Evolutionary conservation across 2,329 filamentous ascomycete species (phyloP).

Genomic region (Leptosphaerulina australis): DNA sequence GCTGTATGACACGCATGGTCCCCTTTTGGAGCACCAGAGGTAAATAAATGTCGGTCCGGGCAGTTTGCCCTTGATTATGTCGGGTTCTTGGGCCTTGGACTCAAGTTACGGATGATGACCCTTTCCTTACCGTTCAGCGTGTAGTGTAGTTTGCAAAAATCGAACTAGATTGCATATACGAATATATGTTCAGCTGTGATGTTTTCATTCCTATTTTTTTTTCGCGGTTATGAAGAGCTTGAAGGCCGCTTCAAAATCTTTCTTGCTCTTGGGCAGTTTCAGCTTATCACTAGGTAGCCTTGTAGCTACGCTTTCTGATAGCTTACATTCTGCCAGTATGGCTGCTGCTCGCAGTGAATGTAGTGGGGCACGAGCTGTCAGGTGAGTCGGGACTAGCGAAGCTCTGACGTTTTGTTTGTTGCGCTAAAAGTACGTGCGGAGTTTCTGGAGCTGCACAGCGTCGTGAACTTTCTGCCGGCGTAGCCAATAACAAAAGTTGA

Average conservation of each 20-base stretch:
- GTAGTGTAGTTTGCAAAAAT: slow-evolving; percentile 44
- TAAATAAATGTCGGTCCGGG: slow-evolving; percentile 49
- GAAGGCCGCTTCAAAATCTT: too few species aligned
- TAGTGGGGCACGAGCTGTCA: slow-evolving; percentile 21
- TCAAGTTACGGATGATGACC: slow-evolving; percentile 45
- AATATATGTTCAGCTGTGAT: too few species aligned
- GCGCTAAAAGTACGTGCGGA: slow-evolving; percentile 22
- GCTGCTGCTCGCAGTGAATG: slow-evolving; percentile 19
- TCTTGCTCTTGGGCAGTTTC: too few species aligned
- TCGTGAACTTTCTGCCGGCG: background rate
- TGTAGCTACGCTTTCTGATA: too few species aligned
- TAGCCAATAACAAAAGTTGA: background rate
- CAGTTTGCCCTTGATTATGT: slow-evolving; percentile 37
- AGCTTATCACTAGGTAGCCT: too few species aligned
- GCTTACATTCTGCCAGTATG: background rate
- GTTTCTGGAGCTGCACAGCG: slow-evolving; percentile 2
- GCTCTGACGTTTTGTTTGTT: slow-evolving; percentile 14
- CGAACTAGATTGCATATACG: slow-evolving; percentile 40
- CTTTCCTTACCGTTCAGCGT: slow-evolving; percentile 44
- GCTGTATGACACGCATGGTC: slow-evolving; percentile 43
- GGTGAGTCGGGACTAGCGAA: slow-evolving; percentile 25
- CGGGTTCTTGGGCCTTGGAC: slow-evolving; percentile 37
- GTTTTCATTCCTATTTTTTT: too few species aligned
- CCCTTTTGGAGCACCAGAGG: slow-evolving; percentile 39
- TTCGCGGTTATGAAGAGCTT: too few species aligned